phyloP scores from a whole-genome alignment of 306 rosid genomes.

The Vicia sativa region DNA sequence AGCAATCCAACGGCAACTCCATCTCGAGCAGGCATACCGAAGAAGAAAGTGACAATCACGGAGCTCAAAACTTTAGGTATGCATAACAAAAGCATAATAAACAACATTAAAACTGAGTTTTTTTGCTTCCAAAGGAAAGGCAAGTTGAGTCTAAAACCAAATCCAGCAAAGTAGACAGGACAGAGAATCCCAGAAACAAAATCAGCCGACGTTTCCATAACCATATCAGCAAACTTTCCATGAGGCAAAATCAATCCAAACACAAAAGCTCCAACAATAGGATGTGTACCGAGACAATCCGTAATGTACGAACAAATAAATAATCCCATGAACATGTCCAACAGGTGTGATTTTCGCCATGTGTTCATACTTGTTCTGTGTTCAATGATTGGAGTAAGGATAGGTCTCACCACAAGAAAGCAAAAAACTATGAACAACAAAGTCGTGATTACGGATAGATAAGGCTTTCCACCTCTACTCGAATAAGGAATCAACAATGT shows the following conservation, averaged over 20 bases:
- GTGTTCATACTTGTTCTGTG: background rate
- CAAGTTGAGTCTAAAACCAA: conserved; percentile 21
- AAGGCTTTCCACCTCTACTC: background rate
- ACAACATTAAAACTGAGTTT: background rate
- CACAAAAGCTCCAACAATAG: conserved; percentile 40
- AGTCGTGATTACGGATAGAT: background rate
- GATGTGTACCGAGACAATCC: conserved; percentile 38
- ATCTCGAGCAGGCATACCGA: conserved; percentile 36
- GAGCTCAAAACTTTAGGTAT: conserved; percentile 40
- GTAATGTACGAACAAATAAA: conserved; percentile 33
- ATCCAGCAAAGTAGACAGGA: conserved; percentile 36
- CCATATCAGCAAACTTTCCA: conserved; percentile 28
- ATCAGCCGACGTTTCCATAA: conserved; percentile 25
- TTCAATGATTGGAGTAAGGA: conserved; percentile 9
- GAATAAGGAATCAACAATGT: conserved; percentile 25
- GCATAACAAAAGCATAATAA: conserved; percentile 22
- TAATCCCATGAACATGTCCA: conserved; percentile 27
- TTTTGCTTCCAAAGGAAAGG: rapidly evolving
- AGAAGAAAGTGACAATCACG: conserved; percentile 24
- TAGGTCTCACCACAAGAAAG: conserved; percentile 34
- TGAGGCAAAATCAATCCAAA: conserved; percentile 20
- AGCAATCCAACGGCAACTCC: conserved; percentile 42
- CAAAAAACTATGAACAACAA: conserved; percentile 14
- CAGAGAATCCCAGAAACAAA: conserved; percentile 26
- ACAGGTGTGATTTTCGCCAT: conserved; percentile 5